Evolutionary conservation across 768 basidiomycete genomes (phyloP).

Genomic region (Cystobasidium onofrii): DNA sequence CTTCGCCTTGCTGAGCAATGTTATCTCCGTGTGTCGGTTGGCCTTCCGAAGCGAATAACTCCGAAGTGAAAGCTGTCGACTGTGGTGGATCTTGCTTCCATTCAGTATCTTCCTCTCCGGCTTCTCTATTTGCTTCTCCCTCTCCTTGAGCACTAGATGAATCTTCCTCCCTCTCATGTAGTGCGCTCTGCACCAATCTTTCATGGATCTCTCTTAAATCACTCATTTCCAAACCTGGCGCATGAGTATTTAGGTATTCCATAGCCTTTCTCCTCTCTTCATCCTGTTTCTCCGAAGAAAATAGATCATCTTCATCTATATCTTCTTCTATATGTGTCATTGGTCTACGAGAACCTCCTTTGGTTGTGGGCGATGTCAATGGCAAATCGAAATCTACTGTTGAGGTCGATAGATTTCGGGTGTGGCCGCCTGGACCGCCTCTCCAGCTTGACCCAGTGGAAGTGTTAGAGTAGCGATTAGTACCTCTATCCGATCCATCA

Average conservation of each 20-base stretch:
- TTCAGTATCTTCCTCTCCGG: not conserved
- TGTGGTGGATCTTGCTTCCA: not conserved
- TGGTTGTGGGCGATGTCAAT: not conserved
- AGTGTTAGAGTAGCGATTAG: not conserved
- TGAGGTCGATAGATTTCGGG: not conserved
- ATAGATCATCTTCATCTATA: not conserved
- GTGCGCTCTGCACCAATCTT: not conserved
- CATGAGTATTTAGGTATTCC: not conserved
- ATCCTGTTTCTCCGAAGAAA: not conserved
- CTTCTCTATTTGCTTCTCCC: not conserved
- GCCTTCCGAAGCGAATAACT: not conserved
- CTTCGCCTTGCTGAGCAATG: too few species aligned
- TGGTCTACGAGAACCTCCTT: not conserved
- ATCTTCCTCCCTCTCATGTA: not conserved
- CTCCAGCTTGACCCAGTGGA: not conserved
- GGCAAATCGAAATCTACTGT: not conserved
- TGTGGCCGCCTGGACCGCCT: not conserved
- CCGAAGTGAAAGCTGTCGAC: not conserved
- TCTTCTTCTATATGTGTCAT: slow-evolving; percentile 3
- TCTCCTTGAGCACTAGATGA: not conserved
- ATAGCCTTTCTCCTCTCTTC: not conserved
- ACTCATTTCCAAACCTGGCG: not conserved
- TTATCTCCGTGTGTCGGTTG: too few species aligned
- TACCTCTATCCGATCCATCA: not conserved
- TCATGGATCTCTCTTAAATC: slow-evolving; percentile 14